Evolutionary conservation across 352 stramenopile species (phyloP).

Genomic region (Globisporangium nunn): DNA sequence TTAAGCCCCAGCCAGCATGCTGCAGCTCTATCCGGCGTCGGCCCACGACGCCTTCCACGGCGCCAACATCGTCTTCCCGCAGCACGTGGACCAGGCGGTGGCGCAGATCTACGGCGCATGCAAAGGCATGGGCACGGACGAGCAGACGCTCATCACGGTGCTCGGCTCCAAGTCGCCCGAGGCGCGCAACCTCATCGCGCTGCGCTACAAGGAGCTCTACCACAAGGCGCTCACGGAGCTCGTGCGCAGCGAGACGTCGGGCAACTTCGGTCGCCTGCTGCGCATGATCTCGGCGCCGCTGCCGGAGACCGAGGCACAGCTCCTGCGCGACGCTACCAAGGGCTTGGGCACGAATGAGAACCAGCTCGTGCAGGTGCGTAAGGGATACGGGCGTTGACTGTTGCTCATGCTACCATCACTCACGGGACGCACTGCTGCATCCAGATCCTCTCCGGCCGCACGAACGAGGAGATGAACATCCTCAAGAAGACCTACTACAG

Average conservation of each 20-base stretch:
- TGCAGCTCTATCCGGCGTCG: conserved; percentile 60
- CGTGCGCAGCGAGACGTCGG: conserved; percentile 66
- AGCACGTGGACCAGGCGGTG: conserved; percentile 50
- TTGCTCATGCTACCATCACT: neutral
- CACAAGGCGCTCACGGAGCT: conserved; percentile 44
- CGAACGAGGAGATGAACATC: conserved; percentile 77
- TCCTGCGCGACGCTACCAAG: conserved; percentile 65
- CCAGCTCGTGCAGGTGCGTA: conserved; percentile 37
- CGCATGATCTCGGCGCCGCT: conserved; percentile 70
- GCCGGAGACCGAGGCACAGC: conserved; percentile 58
- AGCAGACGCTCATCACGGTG: conserved; percentile 61
- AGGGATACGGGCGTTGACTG: too few species aligned
- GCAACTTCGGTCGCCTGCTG: conserved; percentile 62
- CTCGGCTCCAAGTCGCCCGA: conserved; percentile 65
- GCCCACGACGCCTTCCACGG: conserved; percentile 51
- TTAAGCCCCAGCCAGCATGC: conserved; percentile 10
- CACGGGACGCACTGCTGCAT: too few species aligned
- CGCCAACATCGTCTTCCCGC: conserved; percentile 28
- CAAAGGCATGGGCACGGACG: conserved; percentile 68
- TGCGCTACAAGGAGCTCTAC: conserved; percentile 70
- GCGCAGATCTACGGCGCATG: conserved; percentile 63
- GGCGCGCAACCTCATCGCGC: conserved; percentile 53
- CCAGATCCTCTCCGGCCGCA: conserved; percentile 55
- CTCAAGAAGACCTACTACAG: conserved; percentile 76
- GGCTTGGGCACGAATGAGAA: conserved; percentile 66